A percentile compares a stretch with the other conserved stretches of the same genome.
phyloP scores from a whole-genome alignment of 164 flowering plant genomes.

The Sextonia rubra region DNA sequence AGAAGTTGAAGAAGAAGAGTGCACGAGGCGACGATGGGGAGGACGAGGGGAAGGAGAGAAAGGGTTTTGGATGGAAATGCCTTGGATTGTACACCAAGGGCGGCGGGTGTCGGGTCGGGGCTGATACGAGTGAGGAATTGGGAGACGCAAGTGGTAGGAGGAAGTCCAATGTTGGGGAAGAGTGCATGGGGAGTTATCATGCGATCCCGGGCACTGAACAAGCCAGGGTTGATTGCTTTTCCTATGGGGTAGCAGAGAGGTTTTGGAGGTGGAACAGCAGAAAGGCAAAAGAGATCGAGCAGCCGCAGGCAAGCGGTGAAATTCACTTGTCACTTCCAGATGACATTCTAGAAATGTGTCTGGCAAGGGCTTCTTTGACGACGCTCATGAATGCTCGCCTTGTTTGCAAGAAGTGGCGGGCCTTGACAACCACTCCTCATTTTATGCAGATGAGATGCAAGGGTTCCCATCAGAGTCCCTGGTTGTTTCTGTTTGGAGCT shows the following conservation, averaged over 20 bases:
- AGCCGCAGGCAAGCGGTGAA: slow-evolving; percentile 15
- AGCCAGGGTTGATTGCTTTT: slow-evolving; percentile 68
- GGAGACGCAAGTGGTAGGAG: slow-evolving; percentile 53
- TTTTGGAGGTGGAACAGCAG: slow-evolving; percentile 61
- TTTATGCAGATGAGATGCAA: slow-evolving; percentile 72
- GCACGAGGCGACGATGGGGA: slow-evolving; percentile 29
- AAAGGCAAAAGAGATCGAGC: slow-evolving; percentile 37
- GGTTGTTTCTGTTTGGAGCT: slow-evolving; percentile 86
- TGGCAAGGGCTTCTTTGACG: slow-evolving; percentile 75
- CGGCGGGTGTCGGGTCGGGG: slow-evolving; percentile 95
- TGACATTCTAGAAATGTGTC: slow-evolving; percentile 88
- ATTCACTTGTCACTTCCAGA: slow-evolving; percentile 69
- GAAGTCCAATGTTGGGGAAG: slow-evolving; percentile 64
- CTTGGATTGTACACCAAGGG: slow-evolving; percentile 67
- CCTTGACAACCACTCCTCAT: slow-evolving; percentile 54
- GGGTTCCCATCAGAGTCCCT: slow-evolving; percentile 59
- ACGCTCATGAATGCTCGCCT: slow-evolving; percentile 88
- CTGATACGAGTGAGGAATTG: slow-evolving; percentile 63
- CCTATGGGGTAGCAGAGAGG: slow-evolving; percentile 56
- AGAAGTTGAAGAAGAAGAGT: slow-evolving; percentile 53
- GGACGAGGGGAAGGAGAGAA: slow-evolving; percentile 46
- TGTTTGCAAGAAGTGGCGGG: slow-evolving; percentile 88
- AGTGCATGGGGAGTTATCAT: slow-evolving; percentile 45
- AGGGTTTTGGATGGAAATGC: slow-evolving; percentile 43
- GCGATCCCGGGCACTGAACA: slow-evolving; percentile 55